These are phyloP conservation scores for Diplodia scrobiculata DNA, from an alignment of 2,329 filamentous ascomycete genomes.

Conservation along the genomic window DNA sequence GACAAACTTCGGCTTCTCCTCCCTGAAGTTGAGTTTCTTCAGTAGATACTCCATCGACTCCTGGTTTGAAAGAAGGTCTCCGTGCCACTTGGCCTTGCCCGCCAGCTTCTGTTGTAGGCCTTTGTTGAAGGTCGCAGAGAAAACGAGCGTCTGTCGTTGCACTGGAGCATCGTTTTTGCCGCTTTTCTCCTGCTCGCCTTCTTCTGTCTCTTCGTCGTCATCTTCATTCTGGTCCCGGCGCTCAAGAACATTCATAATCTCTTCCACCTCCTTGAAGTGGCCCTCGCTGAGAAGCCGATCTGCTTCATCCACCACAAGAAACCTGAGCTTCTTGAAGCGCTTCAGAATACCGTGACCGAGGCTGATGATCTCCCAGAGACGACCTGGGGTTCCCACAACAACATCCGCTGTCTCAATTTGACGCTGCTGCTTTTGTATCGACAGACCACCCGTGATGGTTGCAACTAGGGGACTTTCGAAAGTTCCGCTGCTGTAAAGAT, in stretches of 20 bases:
- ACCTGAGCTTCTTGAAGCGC: conserved; percentile 72
- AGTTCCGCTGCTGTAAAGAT: conserved; percentile 68
- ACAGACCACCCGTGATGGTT: conserved; percentile 87
- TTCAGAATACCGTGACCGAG: conserved; percentile 68
- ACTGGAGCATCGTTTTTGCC: conserved; percentile 34
- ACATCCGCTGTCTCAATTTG: conserved; percentile 83
- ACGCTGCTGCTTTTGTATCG: conserved; percentile 91
- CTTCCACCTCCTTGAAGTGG: conserved; percentile 90
- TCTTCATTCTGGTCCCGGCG: conserved; percentile 58
- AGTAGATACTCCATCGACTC: conserved; percentile 92
- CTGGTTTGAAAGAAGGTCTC: conserved; percentile 68
- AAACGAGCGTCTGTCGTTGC: conserved; percentile 83
- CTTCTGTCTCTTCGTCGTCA: conserved; percentile 37
- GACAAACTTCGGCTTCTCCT: conserved; percentile 82
- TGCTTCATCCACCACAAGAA: conserved; percentile 90
- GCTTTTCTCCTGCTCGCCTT: not conserved
- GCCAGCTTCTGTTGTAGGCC: conserved; percentile 87
- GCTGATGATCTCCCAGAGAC: conserved; percentile 91
- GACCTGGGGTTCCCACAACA: conserved; percentile 87
- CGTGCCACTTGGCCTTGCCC: conserved; percentile 66
- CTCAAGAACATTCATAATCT: conserved; percentile 82
- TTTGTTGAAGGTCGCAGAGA: conserved; percentile 94
- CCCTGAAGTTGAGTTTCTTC: conserved; percentile 83
- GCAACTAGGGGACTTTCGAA: conserved; percentile 67
- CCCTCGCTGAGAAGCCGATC: conserved; percentile 89